Conservation (phyloP, 345 rosid genomes). For the Acer saccharum region DNA sequence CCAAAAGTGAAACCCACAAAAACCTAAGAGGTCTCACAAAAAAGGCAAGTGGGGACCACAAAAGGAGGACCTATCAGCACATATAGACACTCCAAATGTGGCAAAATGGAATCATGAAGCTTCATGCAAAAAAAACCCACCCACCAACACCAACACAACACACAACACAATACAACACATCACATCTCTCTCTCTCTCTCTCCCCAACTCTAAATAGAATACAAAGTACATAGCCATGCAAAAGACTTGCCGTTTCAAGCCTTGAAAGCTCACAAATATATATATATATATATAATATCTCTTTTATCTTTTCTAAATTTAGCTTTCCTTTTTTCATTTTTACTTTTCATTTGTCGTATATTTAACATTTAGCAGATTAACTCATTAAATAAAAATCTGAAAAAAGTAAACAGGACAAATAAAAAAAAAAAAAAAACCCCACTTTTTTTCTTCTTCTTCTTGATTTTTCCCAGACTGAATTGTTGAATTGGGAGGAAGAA, state of each 20-base stretch:
- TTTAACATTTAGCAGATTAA: not conserved
- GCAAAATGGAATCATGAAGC: conserved; percentile 41
- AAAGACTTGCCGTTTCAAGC: conserved; percentile 50
- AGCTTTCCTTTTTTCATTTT: conserved; percentile 23
- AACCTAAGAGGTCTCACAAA: not conserved
- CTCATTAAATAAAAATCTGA: not conserved
- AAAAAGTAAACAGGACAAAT: not conserved
- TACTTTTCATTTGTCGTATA: not conserved
- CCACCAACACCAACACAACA: not conserved
- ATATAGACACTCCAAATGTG: conserved; percentile 40
- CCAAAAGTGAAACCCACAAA: not conserved
- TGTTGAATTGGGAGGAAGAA: not conserved
- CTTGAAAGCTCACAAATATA: conserved; percentile 22
- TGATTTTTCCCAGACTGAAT: not conserved
- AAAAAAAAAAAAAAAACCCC: not conserved
- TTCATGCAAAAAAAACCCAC: conserved; percentile 21
- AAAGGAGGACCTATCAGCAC: conserved; percentile 21
- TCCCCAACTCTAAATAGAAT: conserved; percentile 37
- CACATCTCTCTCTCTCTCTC: not conserved
- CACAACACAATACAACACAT: not conserved
- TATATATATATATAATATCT: conserved; percentile 3
- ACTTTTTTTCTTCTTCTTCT: not conserved
- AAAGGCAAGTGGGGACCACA: conserved; percentile 21
- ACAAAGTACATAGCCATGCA: conserved; percentile 61
- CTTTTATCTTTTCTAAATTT: conserved; percentile 41